Percentiles rank a stretch among this genome's conserved stretches.
These are phyloP conservation scores for Suillus brevipes DNA, from an alignment of 768 basidiomycete species.

Conservation along the genomic window DNA sequence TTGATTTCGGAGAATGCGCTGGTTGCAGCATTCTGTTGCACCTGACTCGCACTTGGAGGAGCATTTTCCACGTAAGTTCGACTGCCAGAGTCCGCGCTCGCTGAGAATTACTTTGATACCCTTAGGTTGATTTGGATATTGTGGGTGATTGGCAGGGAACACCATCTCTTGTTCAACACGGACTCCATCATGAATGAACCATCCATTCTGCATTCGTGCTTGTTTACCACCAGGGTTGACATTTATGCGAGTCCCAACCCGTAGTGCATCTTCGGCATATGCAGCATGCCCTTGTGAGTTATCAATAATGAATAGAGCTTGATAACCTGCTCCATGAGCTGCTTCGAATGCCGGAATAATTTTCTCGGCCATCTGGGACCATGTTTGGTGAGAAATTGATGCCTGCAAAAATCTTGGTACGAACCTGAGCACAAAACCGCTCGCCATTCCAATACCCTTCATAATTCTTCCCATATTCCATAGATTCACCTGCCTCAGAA, in stretches of 20 bases:
- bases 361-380: background rate
- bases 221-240: slow-evolving; percentile 24
- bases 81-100: no score
- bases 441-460: slow-evolving; percentile 13
- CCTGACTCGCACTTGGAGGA: no score
- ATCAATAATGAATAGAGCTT: slow-evolving; percentile 18
- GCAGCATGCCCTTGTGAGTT: slow-evolving; percentile 29
- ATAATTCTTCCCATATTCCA: slow-evolving; percentile 15
- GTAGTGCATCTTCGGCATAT: slow-evolving; percentile 25
- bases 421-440: slow-evolving; percentile 8
- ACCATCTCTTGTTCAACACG: slow-evolving; percentile 6
- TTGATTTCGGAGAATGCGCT: no score
- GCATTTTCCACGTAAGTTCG: no score
- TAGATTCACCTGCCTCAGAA: background rate
- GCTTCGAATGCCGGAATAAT: slow-evolving; percentile 12
- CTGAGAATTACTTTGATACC: no score
- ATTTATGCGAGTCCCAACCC: slow-evolving; percentile 19
- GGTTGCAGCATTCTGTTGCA: no score
- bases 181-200: background rate
- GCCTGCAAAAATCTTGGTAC: background rate
- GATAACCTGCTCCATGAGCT: slow-evolving; percentile 25
- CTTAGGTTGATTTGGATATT: slow-evolving; percentile 16
- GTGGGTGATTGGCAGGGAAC: no score
- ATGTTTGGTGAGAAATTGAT: background rate
- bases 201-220: background rate